Base-by-base conservation (phyloP, 148 eudicot species). In the Selenicereus undatus region DNA sequence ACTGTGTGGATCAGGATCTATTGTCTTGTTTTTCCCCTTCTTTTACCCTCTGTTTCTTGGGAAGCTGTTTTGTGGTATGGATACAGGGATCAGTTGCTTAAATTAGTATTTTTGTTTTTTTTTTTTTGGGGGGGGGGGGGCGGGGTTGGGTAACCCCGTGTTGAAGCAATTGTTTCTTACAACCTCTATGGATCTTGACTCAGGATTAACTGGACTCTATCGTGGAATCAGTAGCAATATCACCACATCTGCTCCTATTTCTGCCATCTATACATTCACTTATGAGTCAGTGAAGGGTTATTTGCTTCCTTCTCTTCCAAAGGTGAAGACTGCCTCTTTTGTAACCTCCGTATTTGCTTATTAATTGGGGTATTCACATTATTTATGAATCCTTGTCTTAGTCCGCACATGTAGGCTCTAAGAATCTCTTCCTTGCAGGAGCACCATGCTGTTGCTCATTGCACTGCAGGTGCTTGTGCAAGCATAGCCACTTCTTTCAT, bases 401-500 rank as follows among this genome's bases (percentile, higher is more conserved):
- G 51, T 82, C 66, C 62, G 42, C 80, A 75, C 68, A 70, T 42
- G n/a, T 76, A 26, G 24, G 64, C 35, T 68, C 58, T 58, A 29
- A 30, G 52, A 16, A 75, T 73, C 36, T 76, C 26, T 69, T 54
- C 32, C 52, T 30, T 82, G 87, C 91, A 96, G 99, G 97, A 96
- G 75, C 87, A 89, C 89, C 88, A 89, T 48, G 92, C 97, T 83
- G 82, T 96, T 88, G 99, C 94, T 76, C 98, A 92, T 88, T 96
- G 99, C 88, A 85, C 85, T 68, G 98, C 95, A 60, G 98, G 99
- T 84, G 99, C 93, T 75, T 92, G 92, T 86, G 99, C 99, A 83
- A 96, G 99, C 84, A 84, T 96, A 81, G 98, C 99, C 71, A 96
- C 99, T 68, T 96, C 99, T 58, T 89, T 96, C 83, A 84, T 96